A percentile compares a stretch with the other conserved stretches of the same genome.
Conservation (phyloP, 768 basidiomycete species). For the Hygrocybe coccinea region DNA sequence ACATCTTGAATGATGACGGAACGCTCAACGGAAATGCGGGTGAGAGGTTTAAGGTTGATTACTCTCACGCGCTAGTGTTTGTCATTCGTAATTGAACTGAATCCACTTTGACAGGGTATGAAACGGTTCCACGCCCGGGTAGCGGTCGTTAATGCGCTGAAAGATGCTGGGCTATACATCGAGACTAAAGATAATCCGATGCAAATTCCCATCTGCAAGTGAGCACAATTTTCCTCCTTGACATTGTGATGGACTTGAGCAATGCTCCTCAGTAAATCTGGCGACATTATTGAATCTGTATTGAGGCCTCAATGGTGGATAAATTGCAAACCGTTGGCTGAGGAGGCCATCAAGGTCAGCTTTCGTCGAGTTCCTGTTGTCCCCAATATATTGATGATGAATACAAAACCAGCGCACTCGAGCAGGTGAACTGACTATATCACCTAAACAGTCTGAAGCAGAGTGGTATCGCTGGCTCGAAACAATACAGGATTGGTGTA, state of each 20-base stretch:
- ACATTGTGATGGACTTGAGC: background rate
- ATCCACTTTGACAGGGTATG: constrained; percentile 61
- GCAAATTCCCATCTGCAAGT: constrained; percentile 93
- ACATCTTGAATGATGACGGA: constrained; percentile 93
- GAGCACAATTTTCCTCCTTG: constrained; percentile 16
- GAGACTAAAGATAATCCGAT: constrained; percentile 96
- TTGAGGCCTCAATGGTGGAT: constrained; percentile 99
- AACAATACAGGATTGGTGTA: constrained; percentile 96
- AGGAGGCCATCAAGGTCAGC: constrained; percentile 77
- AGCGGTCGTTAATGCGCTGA: constrained; percentile 75
- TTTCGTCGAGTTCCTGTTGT: constrained; percentile 4
- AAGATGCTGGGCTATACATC: constrained; percentile 79
- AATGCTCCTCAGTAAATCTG: constrained; percentile 67
- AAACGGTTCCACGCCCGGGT: constrained; percentile 92
- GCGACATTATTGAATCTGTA: constrained; percentile 91
- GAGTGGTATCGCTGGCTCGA: constrained; percentile 98
- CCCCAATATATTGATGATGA: background rate
- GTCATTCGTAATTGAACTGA: background rate
- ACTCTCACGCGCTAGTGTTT: background rate
- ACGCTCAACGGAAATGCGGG: constrained; percentile 91
- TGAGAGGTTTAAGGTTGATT: constrained; percentile 58
- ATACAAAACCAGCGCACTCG: constrained; percentile 61
- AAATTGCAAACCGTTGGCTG: constrained; percentile 83
- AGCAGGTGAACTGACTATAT: constrained; percentile 80
- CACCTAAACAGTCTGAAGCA: constrained; percentile 79